Evolutionary conservation across 345 rosid genomes (phyloP).

Genomic region (Psidium guajava): DNA sequence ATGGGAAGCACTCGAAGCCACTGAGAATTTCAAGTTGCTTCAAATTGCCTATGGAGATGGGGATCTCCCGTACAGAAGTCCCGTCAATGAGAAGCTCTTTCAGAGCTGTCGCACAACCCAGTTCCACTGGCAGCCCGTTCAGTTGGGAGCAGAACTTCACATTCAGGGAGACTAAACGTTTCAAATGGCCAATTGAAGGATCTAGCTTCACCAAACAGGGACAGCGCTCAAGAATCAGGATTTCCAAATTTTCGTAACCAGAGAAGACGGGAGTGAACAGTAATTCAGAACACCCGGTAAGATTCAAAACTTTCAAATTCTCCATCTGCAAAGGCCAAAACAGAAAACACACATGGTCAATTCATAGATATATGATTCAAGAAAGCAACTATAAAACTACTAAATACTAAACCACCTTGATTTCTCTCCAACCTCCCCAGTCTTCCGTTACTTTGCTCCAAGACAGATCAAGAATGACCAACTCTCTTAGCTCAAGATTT

Average conservation of each 20-base stretch:
- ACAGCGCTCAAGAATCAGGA: neutral
- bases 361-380: accelerated
- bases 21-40: neutral
- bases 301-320: neutral
- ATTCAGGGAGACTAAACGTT: neutral
- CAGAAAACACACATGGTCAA: neutral
- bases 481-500: neutral
- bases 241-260: neutral
- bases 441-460: neutral
- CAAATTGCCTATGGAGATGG: neutral
- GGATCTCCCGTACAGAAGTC: neutral
- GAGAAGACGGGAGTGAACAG: neutral
- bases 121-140: neutral
- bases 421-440: conserved; percentile 1
- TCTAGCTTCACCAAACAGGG: neutral
- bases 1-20: neutral
- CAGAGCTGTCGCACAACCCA: neutral
- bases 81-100: neutral
- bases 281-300: accelerated
- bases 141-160: neutral
- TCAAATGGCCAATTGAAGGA: neutral
- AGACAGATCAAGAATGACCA: neutral
- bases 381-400: neutral
- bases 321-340: neutral
- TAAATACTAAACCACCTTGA: neutral